Conservation (phyloP, 352 stramenopile species). For the Phytopythium litorale region DNA sequence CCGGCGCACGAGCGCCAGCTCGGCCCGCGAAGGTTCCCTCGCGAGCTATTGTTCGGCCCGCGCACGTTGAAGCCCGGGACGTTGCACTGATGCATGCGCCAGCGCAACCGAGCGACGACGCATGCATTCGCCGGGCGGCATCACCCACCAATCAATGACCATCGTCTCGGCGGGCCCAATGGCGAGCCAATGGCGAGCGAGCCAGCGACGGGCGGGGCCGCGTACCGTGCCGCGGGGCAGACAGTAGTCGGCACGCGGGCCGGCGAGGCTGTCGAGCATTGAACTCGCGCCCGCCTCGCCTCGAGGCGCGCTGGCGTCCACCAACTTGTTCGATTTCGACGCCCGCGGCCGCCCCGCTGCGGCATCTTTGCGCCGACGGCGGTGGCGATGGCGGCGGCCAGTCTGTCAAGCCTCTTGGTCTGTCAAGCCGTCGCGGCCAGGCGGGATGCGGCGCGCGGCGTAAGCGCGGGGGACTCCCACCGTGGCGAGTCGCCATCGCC, state of each 20-base stretch:
- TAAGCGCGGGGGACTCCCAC: background rate
- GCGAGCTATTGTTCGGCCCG: too few relatives aligned
- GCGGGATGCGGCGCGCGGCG: background rate
- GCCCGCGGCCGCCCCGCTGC: background rate
- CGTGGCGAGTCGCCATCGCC: background rate
- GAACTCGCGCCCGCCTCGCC: too few relatives aligned
- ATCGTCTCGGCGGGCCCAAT: too few relatives aligned
- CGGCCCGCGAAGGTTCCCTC: too few relatives aligned
- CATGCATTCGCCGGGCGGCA: too few relatives aligned
- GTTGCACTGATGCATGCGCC: too few relatives aligned
- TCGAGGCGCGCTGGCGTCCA: background rate
- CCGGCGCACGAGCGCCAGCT: too few relatives aligned
- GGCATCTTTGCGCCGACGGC: background rate
- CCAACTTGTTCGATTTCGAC: conserved; percentile 7
- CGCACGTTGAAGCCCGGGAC: too few relatives aligned
- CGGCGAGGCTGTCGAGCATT: too few relatives aligned
- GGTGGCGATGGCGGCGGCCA: background rate
- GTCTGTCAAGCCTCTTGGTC: background rate
- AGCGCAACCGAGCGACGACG: too few relatives aligned
- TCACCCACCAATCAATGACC: too few relatives aligned
- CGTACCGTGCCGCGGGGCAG: background rate
- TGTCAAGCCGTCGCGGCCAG: background rate
- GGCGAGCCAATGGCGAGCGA: background rate
- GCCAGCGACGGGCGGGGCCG: background rate
- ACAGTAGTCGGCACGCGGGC: background rate